These are phyloP conservation scores for Gnomoniopsis sp. DNA, from an alignment of 2,329 filamentous ascomycete genomes.

Conservation along the genomic window DNA sequence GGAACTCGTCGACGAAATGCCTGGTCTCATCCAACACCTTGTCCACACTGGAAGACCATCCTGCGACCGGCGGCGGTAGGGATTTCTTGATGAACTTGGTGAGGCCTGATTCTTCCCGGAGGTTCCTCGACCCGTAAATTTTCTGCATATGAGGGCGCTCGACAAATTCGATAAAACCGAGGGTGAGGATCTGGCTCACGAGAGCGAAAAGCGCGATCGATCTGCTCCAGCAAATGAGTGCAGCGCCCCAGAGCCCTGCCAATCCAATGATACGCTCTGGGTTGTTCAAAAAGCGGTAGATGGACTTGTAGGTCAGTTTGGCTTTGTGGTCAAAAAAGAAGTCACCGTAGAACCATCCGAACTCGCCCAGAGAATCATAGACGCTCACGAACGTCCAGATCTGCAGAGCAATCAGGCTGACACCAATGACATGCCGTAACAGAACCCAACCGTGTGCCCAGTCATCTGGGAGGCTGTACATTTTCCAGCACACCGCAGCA, in stretches of 20 bases:
- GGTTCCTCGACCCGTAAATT: slow-evolving; percentile 73
- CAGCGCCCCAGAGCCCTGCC: slow-evolving; percentile 92
- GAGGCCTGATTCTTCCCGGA: slow-evolving; percentile 84
- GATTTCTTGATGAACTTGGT: slow-evolving; percentile 88
- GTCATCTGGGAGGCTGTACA: slow-evolving; percentile 82
- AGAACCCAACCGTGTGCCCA: slow-evolving; percentile 85
- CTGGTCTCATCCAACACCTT: slow-evolving; percentile 81
- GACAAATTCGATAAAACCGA: slow-evolving; percentile 87
- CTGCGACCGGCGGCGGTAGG: slow-evolving; percentile 76
- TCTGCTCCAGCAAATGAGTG: slow-evolving; percentile 86
- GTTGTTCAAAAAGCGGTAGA: slow-evolving; percentile 97
- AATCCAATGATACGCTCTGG: slow-evolving; percentile 91
- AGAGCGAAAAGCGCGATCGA: slow-evolving; percentile 84
- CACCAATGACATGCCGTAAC: slow-evolving; percentile 82
- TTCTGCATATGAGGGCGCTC: slow-evolving; percentile 98
- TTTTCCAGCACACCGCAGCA: slow-evolving; percentile 89
- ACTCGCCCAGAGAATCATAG: slow-evolving; percentile 93
- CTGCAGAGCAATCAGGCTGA: slow-evolving; percentile 77
- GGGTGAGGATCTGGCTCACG: slow-evolving; percentile 77
- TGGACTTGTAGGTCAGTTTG: slow-evolving; percentile 92
- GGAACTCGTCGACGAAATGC: slow-evolving; percentile 85
- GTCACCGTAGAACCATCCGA: slow-evolving; percentile 98
- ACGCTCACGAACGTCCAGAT: slow-evolving; percentile 91
- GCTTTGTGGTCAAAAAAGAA: slow-evolving; percentile 92
- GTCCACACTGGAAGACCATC: slow-evolving; percentile 83